Conservation (phyloP, 2,329 filamentous ascomycete genomes). For the Teratosphaeria pseudoeucalypti region DNA sequence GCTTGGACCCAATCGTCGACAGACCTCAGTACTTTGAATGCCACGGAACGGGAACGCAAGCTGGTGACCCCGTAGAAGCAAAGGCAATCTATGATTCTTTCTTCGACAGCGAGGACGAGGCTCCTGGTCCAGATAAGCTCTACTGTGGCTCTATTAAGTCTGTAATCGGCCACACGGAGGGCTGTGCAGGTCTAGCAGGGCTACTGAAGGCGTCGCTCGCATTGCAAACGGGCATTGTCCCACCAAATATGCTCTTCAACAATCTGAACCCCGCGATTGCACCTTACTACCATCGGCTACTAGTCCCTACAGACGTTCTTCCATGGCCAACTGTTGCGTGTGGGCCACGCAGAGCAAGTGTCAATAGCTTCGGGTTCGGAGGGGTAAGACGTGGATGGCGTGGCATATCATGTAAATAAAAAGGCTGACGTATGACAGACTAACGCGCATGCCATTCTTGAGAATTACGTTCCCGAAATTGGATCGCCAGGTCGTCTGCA, state of each 20-base stretch:
- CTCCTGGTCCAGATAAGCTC: slow-evolving; percentile 5
- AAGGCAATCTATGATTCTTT: slow-evolving; percentile 12
- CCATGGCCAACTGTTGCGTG: slow-evolving; percentile 23
- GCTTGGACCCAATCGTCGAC: slow-evolving; percentile 14
- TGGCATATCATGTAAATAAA: too few species aligned
- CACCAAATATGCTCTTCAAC: slow-evolving; percentile 59
- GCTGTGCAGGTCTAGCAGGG: slow-evolving; percentile 35
- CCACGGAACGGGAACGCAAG: slow-evolving; percentile 27
- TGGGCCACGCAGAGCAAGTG: slow-evolving; percentile 25
- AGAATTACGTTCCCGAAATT: neutral
- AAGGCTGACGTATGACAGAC: neutral
- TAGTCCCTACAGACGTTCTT: slow-evolving; percentile 46
- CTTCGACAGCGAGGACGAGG: slow-evolving; percentile 2
- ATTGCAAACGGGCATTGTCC: slow-evolving; percentile 52
- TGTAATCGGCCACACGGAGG: slow-evolving; percentile 22
- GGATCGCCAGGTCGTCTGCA: too few species aligned
- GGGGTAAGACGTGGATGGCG: too few species aligned
- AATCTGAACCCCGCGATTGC: slow-evolving; percentile 51
- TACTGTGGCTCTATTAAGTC: slow-evolving; percentile 19
- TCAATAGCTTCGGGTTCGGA: slow-evolving; percentile 17
- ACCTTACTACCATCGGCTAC: slow-evolving; percentile 46
- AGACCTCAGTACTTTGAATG: slow-evolving; percentile 14
- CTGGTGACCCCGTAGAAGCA: slow-evolving; percentile 23
- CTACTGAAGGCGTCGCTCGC: slow-evolving; percentile 56
- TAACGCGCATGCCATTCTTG: neutral